These are phyloP conservation scores for Sideroxylon spinosum DNA, from an alignment of 179 eudicot genomes.

Conservation along the genomic window DNA sequence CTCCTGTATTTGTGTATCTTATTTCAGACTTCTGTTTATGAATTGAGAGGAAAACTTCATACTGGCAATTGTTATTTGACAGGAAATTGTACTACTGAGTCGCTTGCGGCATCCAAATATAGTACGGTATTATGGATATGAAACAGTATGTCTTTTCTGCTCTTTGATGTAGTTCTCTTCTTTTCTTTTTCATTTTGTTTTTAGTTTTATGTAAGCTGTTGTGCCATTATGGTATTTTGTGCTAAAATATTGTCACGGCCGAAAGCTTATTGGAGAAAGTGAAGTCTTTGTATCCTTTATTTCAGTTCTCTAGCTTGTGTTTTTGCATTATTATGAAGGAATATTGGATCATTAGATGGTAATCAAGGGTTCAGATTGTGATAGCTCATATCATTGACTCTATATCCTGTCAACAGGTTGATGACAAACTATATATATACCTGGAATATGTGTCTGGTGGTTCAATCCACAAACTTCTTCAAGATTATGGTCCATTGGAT, in stretches of 20 bases:
- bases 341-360: neutral
- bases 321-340: neutral
- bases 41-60: conserved; percentile 5
- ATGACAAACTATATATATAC: conserved; percentile 63
- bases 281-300: neutral
- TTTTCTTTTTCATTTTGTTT: too few species aligned
- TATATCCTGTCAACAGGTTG: conserved; percentile 38
- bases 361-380: neutral
- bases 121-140: conserved; percentile 88
- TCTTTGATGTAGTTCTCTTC: too few species aligned
- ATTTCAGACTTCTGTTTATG: neutral
- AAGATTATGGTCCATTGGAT: conserved; percentile 71
- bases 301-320: neutral
- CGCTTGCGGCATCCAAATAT: conserved; percentile 80
- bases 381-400: neutral
- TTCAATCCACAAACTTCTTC: conserved; percentile 70
- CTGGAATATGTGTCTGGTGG: conserved; percentile 82
- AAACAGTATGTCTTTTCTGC: conserved; percentile 42
- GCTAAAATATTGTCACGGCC: neutral
- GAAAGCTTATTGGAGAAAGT: neutral
- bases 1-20: too few species aligned
- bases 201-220: neutral
- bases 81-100: conserved; percentile 80
- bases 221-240: neutral
- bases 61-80: conserved; percentile 22